A percentile compares a stretch with the other conserved stretches of the same genome.
Evolutionary conservation across 1,139 yeast species (phyloP).

Genomic region (Waltiozyma sp.): DNA sequence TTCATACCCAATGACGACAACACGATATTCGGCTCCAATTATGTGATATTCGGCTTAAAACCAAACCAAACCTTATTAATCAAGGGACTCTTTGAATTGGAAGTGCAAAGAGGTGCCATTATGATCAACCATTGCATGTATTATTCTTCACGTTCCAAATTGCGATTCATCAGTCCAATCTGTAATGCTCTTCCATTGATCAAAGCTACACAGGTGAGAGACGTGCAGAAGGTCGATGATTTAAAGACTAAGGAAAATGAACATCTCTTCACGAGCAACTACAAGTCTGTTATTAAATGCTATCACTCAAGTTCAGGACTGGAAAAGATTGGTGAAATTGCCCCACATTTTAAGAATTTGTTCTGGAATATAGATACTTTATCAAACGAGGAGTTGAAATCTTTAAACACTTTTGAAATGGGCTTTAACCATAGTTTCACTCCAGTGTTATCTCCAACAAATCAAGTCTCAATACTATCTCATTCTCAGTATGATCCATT

Average conservation of each 20-base stretch:
- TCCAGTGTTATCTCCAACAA: constrained; percentile 24
- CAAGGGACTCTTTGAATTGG: constrained; percentile 46
- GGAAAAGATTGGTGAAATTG: constrained; percentile 34
- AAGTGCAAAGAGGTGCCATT: constrained; percentile 49
- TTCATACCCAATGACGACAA: constrained; percentile 30
- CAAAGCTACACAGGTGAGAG: constrained; percentile 33
- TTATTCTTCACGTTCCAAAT: constrained; percentile 27
- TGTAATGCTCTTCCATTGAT: constrained; percentile 47
- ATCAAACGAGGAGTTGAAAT: constrained; percentile 7
- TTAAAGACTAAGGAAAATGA: constrained; percentile 23
- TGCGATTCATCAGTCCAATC: constrained; percentile 38
- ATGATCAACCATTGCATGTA: constrained; percentile 42
- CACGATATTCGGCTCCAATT: constrained; percentile 23
- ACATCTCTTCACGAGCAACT: constrained; percentile 27
- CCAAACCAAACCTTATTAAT: constrained; percentile 38
- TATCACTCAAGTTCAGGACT: constrained; percentile 31
- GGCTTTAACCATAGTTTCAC: constrained; percentile 27
- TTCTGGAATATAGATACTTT: constrained; percentile 18
- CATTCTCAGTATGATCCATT: constrained; percentile 20
- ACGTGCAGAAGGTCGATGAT: constrained; percentile 22
- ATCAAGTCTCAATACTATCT: constrained; percentile 21
- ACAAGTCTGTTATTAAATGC: constrained; percentile 35
- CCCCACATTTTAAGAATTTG: constrained; percentile 39
- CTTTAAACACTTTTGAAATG: constrained; percentile 13
- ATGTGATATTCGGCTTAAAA: constrained; percentile 32